phyloP scores from a whole-genome alignment of 306 rosid genomes.

The Aeschynomene evenia region DNA sequence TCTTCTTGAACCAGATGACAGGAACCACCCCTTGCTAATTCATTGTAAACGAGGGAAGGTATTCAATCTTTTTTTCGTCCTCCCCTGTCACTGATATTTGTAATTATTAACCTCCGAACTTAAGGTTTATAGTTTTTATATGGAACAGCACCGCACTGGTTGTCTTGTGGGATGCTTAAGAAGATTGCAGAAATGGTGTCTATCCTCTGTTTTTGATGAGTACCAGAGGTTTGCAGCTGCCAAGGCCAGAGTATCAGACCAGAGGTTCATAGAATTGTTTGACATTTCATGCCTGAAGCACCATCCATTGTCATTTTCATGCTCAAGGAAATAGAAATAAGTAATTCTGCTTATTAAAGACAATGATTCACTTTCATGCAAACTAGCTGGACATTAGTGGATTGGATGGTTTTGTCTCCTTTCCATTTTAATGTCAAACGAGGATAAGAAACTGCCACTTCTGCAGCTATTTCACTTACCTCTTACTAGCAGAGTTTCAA shows the following conservation, averaged over 20 bases:
- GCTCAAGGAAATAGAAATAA: constrained; percentile 47
- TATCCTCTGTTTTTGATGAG: constrained; percentile 67
- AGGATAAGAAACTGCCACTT: neutral
- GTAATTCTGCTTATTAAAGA: constrained; percentile 7
- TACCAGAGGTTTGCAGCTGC: constrained; percentile 77
- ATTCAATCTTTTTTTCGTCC: neutral
- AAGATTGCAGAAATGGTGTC: constrained; percentile 77
- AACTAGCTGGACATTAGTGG: neutral
- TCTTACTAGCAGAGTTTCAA: neutral
- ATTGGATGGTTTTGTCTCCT: neutral
- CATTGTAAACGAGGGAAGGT: constrained; percentile 81
- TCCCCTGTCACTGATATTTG: neutral
- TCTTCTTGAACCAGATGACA: constrained; percentile 44
- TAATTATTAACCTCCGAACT: constrained; percentile 7
- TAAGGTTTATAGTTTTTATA: neutral
- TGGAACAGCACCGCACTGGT: constrained; percentile 71
- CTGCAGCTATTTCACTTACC: neutral
- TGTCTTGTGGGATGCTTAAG: constrained; percentile 76
- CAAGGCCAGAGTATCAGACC: constrained; percentile 70
- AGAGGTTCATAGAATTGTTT: constrained; percentile 69
- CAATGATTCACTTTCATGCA: constrained; percentile 24
- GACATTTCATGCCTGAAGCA: constrained; percentile 52
- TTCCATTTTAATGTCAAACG: neutral
- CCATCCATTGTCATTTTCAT: constrained; percentile 45
- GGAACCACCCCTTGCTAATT: constrained; percentile 63